A percentile compares a stretch with the other conserved stretches of the same genome.
Evolutionary conservation across 2,329 filamentous ascomycete species (phyloP).

Genomic region (Tolypocladium amazonense): DNA sequence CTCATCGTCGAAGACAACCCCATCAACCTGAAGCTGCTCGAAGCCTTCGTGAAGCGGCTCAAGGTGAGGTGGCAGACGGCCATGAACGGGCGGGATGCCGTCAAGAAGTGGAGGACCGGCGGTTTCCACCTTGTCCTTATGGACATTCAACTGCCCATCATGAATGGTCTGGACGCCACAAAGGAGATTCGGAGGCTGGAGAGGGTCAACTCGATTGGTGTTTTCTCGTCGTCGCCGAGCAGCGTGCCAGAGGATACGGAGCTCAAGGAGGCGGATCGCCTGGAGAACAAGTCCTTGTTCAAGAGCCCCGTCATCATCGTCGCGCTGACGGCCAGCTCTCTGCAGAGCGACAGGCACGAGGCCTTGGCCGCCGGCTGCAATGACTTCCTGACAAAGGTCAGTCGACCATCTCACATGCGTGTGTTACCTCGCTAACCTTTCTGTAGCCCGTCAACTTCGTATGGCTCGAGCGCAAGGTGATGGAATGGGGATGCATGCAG

Average conservation of each 20-base stretch:
- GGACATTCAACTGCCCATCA: constrained; percentile 96
- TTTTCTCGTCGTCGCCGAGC: constrained; percentile 63
- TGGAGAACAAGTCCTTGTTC: constrained; percentile 62
- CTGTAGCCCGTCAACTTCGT: constrained; percentile 86
- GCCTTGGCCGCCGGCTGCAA: constrained; percentile 93
- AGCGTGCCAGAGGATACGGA: constrained; percentile 38
- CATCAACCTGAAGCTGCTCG: constrained; percentile 87
- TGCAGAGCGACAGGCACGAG: constrained; percentile 93
- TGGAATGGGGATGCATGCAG: constrained; percentile 99
- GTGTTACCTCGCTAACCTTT: neutral
- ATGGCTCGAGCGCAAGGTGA: constrained; percentile 95
- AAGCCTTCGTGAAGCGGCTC: constrained; percentile 89
- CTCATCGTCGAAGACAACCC: constrained; percentile 98
- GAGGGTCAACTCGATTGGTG: constrained; percentile 82
- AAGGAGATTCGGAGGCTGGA: constrained; percentile 88
- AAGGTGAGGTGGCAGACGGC: constrained; percentile 97
- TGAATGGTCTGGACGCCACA: constrained; percentile 91
- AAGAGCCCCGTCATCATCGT: constrained; percentile 98
- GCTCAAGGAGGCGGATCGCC: constrained; percentile 54
- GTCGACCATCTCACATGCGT: constrained; percentile 8
- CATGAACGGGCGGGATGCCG: constrained; percentile 87
- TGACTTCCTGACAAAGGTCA: constrained; percentile 93
- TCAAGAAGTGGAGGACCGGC: constrained; percentile 83
- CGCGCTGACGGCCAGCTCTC: constrained; percentile 82
- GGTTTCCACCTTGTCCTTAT: constrained; percentile 95